These are phyloP conservation scores for Calonectria pseudoturangicola DNA, from an alignment of 2,329 filamentous ascomycete genomes.

Conservation along the genomic window DNA sequence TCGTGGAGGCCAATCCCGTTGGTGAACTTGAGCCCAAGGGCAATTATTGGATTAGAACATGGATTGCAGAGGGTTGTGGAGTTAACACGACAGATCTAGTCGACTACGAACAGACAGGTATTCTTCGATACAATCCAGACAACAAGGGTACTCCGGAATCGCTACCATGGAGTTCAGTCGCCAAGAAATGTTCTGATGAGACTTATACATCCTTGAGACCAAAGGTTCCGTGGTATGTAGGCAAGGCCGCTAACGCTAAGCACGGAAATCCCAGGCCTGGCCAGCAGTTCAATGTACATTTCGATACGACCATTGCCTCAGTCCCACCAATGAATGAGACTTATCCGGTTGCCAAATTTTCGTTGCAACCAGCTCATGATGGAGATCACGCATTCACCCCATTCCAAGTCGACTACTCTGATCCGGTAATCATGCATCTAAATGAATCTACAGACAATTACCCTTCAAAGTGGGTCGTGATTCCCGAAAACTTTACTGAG, in stretches of 20 bases:
- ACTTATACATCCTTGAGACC: slow-evolving; percentile 43
- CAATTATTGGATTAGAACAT: slow-evolving; percentile 52
- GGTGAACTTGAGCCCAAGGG: slow-evolving; percentile 41
- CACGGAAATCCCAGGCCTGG: slow-evolving; percentile 4
- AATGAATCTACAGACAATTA: slow-evolving; percentile 14
- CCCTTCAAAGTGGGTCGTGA: slow-evolving; percentile 46
- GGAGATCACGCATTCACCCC: slow-evolving; percentile 30
- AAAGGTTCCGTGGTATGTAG: slow-evolving; percentile 48
- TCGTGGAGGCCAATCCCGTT: slow-evolving; percentile 44
- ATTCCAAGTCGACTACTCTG: slow-evolving; percentile 45
- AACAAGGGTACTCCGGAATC: slow-evolving; percentile 34
- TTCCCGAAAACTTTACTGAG: slow-evolving; percentile 47
- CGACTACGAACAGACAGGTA: slow-evolving; percentile 46
- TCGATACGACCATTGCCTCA: not conserved
- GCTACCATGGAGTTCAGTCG: slow-evolving; percentile 35
- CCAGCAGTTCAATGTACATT: slow-evolving; percentile 45
- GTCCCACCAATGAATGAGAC: not conserved
- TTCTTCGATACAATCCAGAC: slow-evolving; percentile 42
- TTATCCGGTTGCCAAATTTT: slow-evolving; percentile 43
- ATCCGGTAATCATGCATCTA: slow-evolving; percentile 45
- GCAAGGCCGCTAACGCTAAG: slow-evolving; percentile 43
- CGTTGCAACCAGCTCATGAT: slow-evolving; percentile 38
- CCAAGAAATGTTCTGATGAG: slow-evolving; percentile 44
- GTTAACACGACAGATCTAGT: not conserved
- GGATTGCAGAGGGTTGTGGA: slow-evolving; percentile 36